These are phyloP conservation scores for Neofusicoccum kwambonambiense DNA, from an alignment of 2,329 filamentous ascomycete genomes.

Conservation along the genomic window DNA sequence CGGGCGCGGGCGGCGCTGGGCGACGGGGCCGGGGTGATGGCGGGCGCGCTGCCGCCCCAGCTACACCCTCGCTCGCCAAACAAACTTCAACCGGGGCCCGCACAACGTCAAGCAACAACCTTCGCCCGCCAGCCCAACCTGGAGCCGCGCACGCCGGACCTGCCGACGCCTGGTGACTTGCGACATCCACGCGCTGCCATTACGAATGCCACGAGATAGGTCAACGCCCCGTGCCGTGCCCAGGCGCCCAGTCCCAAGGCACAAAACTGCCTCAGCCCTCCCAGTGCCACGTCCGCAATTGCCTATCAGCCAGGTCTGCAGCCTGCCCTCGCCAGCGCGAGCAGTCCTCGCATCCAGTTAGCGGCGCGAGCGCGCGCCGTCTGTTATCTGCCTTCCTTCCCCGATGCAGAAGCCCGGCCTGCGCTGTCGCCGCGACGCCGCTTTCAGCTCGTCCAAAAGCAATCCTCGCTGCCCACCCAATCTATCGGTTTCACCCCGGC, in stretches of 20 bases:
- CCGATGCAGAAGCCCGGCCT: background rate
- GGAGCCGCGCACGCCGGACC: too few relatives aligned
- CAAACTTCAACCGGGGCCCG: background rate
- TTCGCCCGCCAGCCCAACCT: background rate
- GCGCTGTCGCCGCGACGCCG: background rate
- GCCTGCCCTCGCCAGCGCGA: background rate
- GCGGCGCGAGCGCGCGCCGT: background rate
- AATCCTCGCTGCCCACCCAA: background rate
- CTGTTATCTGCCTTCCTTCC: background rate
- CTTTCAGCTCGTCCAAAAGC: background rate
- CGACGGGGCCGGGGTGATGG: too few relatives aligned
- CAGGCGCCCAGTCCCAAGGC: background rate
- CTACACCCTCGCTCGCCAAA: background rate
- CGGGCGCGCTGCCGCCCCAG: too few relatives aligned
- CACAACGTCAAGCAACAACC: background rate
- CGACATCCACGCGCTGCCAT: background rate
- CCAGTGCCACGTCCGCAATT: background rate
- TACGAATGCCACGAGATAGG: slow-evolving; percentile 5
- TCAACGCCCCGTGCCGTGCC: background rate
- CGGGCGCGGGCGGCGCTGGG: background rate
- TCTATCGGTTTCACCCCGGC: background rate
- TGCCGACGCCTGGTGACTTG: background rate
- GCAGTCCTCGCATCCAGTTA: background rate
- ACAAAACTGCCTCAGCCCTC: background rate
- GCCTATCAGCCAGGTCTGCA: background rate